These are phyloP conservation scores for Suillus subaureus DNA, from an alignment of 768 basidiomycete species.

Conservation along the genomic window DNA sequence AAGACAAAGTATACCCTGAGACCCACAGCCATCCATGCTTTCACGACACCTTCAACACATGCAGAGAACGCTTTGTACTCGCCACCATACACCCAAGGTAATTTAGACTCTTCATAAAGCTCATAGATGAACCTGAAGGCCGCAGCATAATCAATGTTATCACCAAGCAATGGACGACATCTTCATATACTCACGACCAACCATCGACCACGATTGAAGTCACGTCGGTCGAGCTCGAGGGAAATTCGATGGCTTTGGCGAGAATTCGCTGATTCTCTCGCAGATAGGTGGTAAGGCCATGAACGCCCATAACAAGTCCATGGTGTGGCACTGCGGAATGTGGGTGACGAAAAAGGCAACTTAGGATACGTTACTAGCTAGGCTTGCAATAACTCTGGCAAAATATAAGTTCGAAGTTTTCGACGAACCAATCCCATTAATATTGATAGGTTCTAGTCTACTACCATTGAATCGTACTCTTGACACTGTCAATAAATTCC, in stretches of 20 bases:
- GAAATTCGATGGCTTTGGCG: slow-evolving; percentile 39
- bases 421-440: background rate
- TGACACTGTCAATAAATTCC: background rate
- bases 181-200: slow-evolving; percentile 72
- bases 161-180: slow-evolving; percentile 12
- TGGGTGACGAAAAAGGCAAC: slow-evolving; percentile 7
- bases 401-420: background rate
- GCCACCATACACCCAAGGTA: slow-evolving; percentile 88
- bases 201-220: slow-evolving; percentile 75
- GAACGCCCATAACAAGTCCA: slow-evolving; percentile 47
- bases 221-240: slow-evolving; percentile 13
- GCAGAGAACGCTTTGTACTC: slow-evolving; percentile 63
- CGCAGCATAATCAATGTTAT: slow-evolving; percentile 12
- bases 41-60: slow-evolving; percentile 52
- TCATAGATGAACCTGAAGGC: slow-evolving; percentile 71
- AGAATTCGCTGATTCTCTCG: slow-evolving; percentile 46
- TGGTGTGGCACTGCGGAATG: background rate
- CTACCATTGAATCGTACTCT: background rate
- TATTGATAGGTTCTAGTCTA: background rate
- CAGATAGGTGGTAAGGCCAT: slow-evolving; percentile 54
- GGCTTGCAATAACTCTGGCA: background rate
- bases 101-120: slow-evolving; percentile 55
- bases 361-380: background rate
- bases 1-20: slow-evolving; percentile 75
- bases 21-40: slow-evolving; percentile 71